Evolutionary conservation across 179 eudicot genomes (phyloP).

Genomic region (Dionaea muscipula): DNA sequence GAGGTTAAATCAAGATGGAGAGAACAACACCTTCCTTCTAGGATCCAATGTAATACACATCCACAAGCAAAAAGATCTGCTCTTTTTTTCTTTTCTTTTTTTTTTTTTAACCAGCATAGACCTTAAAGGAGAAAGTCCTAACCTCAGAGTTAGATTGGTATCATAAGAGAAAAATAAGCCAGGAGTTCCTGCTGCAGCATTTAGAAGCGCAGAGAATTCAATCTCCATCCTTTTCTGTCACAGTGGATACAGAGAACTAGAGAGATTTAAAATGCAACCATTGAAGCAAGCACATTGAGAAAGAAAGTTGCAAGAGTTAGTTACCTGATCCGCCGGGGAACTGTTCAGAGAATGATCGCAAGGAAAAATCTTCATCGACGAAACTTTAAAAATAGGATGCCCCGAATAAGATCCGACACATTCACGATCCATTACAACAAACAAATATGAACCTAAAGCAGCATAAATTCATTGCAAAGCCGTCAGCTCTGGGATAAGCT

Average conservation of each 20-base stretch:
- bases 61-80: neutral
- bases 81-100: too few species aligned
- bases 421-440: conserved; percentile 70
- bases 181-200: conserved; percentile 53
- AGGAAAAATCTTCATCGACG: conserved; percentile 72
- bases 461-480: conserved; percentile 7
- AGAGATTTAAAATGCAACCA: conserved; percentile 9
- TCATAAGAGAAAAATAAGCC: conserved; percentile 88
- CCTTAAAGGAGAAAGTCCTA: conserved; percentile 6
- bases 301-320: neutral
- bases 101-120: too few species aligned
- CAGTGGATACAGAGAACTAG: conserved; percentile 2
- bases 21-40: too few species aligned
- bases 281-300: conserved; percentile 2
- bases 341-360: conserved; percentile 69
- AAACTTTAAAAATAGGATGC: conserved; percentile 68
- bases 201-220: conserved; percentile 55
- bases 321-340: conserved; percentile 73
- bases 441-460: conserved; percentile 66
- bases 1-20: too few species aligned
- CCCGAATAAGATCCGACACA: conserved; percentile 82
- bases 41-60: neutral
- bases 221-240: conserved; percentile 84
- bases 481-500: neutral
- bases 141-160: conserved; percentile 84